Conservation (phyloP, 352 stramenopile genomes). For the Elongisporangium undulatum region DNA sequence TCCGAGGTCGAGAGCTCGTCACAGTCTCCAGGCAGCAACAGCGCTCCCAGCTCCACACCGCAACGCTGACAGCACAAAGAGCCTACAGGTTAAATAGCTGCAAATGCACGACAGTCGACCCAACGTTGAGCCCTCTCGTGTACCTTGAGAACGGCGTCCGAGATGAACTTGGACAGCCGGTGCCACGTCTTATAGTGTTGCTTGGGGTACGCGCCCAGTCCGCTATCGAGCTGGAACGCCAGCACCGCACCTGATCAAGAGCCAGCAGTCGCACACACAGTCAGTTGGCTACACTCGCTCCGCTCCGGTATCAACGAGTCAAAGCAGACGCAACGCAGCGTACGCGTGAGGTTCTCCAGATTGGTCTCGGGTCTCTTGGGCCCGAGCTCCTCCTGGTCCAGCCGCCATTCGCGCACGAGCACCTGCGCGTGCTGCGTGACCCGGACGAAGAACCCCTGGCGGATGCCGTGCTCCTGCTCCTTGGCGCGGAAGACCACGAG, state of each 20-base stretch:
- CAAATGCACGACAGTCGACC: not conserved
- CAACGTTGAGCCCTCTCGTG: not conserved
- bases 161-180: constrained; percentile 67
- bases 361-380: constrained; percentile 50
- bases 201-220: constrained; percentile 73
- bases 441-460: constrained; percentile 79
- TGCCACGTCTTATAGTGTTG: constrained; percentile 72
- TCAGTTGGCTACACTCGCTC: constrained; percentile 1
- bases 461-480: constrained; percentile 76
- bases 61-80: constrained; percentile 40
- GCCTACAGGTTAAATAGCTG: not conserved
- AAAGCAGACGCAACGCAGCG: constrained; percentile 5
- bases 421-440: constrained; percentile 58
- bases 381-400: constrained; percentile 72
- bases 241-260: constrained; percentile 41
- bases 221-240: constrained; percentile 77
- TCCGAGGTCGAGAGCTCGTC: constrained; percentile 29
- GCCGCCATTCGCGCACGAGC: constrained; percentile 71
- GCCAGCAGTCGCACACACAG: not conserved
- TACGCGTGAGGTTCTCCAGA: constrained; percentile 68
- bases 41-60: constrained; percentile 48
- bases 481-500: constrained; percentile 78
- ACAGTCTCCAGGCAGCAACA: constrained; percentile 66
- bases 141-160: constrained; percentile 55
- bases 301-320: not conserved